Evolutionary conservation across 1,139 yeast genomes (phyloP), one percentile per base, ranked within the genome.

Genomic region (Geotrichum fermentans): DNA sequence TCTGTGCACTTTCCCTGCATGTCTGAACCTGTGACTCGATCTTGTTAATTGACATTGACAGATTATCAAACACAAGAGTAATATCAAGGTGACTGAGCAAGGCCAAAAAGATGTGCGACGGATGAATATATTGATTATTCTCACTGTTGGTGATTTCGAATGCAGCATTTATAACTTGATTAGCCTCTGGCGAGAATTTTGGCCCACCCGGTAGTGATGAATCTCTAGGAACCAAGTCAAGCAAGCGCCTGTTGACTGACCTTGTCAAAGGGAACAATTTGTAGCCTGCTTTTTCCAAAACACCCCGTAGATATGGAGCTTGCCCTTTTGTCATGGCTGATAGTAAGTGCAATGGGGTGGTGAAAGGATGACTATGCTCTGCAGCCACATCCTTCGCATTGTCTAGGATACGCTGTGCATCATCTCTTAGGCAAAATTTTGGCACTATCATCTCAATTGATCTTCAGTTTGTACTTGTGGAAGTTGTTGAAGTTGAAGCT

Each of bases 341-440:
- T 56, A 92, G 73, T 53, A 92, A 70, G 68, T 92, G 98, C 54
- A 90, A 67, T 21, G 98, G 98, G 51, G 79, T 71, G 55, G 92
- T 73, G 62, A 87, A 94, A 10, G 92, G 73, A 67, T 92, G 89
- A 48, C 83, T 75, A 62, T 87, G 89, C 56, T 88, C 95, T 61
- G 80, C 77, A 32, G 97, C 96, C 55, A 90, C 69, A 63, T 83
- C 79, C 53, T 82, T 79, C 48, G 97, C 95, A 62, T 78, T 75
- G 59, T 83, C 82, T 45, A 92, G 75, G 55, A 90, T 79, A 53
- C 77, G 81, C 61, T 87, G 78, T 44, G 97, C 97, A 68, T 94
- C 85, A 65, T 92, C 97, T 54, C 98, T 92, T 60, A 87, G 59
- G n/a, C n/a, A n/a, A n/a, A n/a, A n/a, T n/a, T n/a, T n/a, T n/a